Evolutionary conservation across 2,329 filamentous ascomycete species (phyloP), one percentile per base, ranked within the genome.

Genomic region (Diaporthe sp.): DNA sequence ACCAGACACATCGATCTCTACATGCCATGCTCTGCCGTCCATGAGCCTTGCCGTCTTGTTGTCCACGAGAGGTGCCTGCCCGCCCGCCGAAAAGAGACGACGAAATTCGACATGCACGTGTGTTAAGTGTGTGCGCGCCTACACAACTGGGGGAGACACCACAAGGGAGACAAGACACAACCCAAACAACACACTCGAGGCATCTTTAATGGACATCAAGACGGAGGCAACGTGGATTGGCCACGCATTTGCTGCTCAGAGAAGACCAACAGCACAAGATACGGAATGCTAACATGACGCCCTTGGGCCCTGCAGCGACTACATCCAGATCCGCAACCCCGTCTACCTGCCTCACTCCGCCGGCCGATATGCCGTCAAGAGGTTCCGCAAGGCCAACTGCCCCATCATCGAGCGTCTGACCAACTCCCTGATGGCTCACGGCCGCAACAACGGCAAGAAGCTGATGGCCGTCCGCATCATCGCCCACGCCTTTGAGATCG

Each of bases 361-460:
- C 85, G 97, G 97, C 86, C 95, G 96, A 86, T 99, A 98, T 92
- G 97, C 97, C 86, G 92, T 93, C 89, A 99, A 99, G 95, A 94
- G 97, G 86, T 99, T 99, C 95, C 95, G 97, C 91, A 99, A 99
- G 94, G 97, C 97, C 87, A 97, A 98, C 92, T 99, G 97, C 95
- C 97, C 97, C 84, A 98, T 99, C 93, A 98, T 99, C 86, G 97
- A 99, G 94, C 96, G 97, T 87, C 93, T 99, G 83, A 99, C 97
- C 92, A 99, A 99, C 94, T 98, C 97, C 77, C 93, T 99, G 87
- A 99, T 99, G 97, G 98, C 98, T 96, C 98, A 99, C 93, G 97
- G 97, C 89, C 97, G 97, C 90, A 99, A 99, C 95, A 99, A 98
- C 94, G 97, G 97, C 89, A 99, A 99, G 94, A 99, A 99, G 95